These are phyloP conservation scores for Emydomyces testavorans DNA, from an alignment of 2,329 filamentous ascomycete genomes.

Conservation along the genomic window DNA sequence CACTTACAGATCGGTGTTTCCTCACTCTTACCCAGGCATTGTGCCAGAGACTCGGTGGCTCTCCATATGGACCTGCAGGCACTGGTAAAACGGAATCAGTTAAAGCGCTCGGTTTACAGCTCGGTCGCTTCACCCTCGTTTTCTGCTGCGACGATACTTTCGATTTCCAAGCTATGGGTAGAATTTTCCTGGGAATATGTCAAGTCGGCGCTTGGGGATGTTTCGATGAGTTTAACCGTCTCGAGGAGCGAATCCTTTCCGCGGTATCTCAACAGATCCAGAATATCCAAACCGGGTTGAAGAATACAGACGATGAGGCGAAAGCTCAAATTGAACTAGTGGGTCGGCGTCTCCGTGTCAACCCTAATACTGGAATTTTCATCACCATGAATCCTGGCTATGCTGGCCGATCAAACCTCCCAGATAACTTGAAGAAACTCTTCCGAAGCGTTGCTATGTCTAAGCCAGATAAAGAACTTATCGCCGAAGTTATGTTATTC, in stretches of 20 bases:
- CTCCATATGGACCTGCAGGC: constrained; percentile 91
- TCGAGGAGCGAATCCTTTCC: constrained; percentile 94
- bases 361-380: constrained; percentile 92
- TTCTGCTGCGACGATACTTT: constrained; percentile 99
- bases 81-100: constrained; percentile 99
- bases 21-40: constrained; percentile 92
- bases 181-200: constrained; percentile 97
- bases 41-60: constrained; percentile 88
- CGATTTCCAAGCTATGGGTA: constrained; percentile 98
- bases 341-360: constrained; percentile 78
- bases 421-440: constrained; percentile 97
- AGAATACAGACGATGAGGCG: constrained; percentile 68
- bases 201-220: constrained; percentile 99
- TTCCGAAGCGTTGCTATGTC: constrained; percentile 99
- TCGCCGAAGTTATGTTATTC: constrained; percentile 99
- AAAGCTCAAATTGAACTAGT: constrained; percentile 89
- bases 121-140: constrained; percentile 93
- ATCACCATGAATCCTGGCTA: constrained; percentile 99
- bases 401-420: constrained; percentile 91
- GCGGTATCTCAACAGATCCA: constrained; percentile 98
- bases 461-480: constrained; percentile 97
- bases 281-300: constrained; percentile 93
- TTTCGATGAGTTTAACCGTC: constrained; percentile 99
- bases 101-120: constrained; percentile 89
- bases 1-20: constrained; percentile 96